phyloP scores from a whole-genome alignment of 2,329 filamentous ascomycete genomes.

The Talaromyces funiculosus region DNA sequence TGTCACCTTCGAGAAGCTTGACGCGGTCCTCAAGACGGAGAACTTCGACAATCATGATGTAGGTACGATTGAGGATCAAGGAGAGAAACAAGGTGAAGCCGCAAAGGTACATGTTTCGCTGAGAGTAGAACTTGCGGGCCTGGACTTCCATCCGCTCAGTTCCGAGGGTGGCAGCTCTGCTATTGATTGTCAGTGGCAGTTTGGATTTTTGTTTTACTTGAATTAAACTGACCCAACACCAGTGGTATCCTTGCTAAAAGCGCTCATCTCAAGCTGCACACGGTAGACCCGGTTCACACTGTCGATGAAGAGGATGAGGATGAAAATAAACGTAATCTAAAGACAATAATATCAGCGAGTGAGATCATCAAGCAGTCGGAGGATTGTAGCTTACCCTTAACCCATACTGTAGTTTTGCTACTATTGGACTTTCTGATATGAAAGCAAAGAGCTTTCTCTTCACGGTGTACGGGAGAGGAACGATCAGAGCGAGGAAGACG shows the following conservation, averaged over 20 bases:
- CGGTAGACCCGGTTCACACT: conserved; percentile 95
- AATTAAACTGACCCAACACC: conserved; percentile 43
- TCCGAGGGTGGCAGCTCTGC: conserved; percentile 60
- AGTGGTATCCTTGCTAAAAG: conserved; percentile 59
- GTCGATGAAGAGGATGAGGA: conserved; percentile 95
- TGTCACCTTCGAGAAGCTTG: conserved; percentile 70
- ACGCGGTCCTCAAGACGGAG: conserved; percentile 90
- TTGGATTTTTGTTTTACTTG: not conserved
- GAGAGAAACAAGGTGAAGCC: conserved; percentile 99
- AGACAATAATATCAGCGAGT: not conserved
- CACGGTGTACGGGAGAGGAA: conserved; percentile 82
- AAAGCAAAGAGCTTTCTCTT: conserved; percentile 90
- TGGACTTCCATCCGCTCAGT: conserved; percentile 98
- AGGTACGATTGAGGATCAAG: conserved; percentile 95
- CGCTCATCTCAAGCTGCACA: conserved; percentile 80
- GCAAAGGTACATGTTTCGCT: conserved; percentile 99
- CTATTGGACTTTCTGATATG: conserved; percentile 78
- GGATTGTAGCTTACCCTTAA: conserved; percentile 60
- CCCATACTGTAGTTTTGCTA: conserved; percentile 94
- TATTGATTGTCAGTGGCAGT: conserved; percentile 10
- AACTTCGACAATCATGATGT: conserved; percentile 90
- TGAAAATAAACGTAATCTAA: conserved; percentile 96
- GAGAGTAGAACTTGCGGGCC: conserved; percentile 99
- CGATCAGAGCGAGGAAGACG: conserved; percentile 47
- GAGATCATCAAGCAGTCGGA: not conserved